phyloP scores from a whole-genome alignment of 2,329 filamentous ascomycete genomes.

The Stagonosporopsis vannaccii region DNA sequence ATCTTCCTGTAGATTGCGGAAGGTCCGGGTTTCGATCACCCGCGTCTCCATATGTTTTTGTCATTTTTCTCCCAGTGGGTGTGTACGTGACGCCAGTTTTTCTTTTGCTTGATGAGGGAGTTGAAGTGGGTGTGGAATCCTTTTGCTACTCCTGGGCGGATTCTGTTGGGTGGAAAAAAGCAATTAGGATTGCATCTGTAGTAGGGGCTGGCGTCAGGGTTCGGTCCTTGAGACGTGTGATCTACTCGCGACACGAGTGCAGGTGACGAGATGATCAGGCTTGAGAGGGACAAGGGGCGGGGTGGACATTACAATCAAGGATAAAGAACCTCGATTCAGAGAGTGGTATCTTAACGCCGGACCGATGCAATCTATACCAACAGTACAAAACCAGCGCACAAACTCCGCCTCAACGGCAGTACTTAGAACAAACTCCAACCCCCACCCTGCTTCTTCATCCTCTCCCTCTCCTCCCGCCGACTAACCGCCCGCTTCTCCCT shows the following conservation, averaged over 20 bases:
- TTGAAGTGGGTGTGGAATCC: too few relatives aligned
- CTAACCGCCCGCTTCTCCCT: constrained; percentile 64
- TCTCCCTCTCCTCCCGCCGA: constrained; percentile 31
- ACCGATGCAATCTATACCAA: constrained; percentile 32
- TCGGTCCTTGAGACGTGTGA: too few relatives aligned
- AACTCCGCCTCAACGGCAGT: background rate
- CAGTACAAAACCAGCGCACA: constrained; percentile 5
- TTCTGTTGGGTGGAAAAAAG: too few relatives aligned
- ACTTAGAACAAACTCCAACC: constrained; percentile 43
- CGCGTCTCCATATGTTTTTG: background rate
- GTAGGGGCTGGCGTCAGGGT: too few relatives aligned
- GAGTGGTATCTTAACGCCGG: constrained; percentile 23
- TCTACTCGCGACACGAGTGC: too few relatives aligned
- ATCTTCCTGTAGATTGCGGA: background rate
- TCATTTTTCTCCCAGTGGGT: too few relatives aligned
- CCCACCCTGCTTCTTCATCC: constrained; percentile 31
- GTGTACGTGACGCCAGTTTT: too few relatives aligned
- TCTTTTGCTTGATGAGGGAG: too few relatives aligned
- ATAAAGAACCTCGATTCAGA: background rate
- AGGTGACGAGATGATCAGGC: too few relatives aligned
- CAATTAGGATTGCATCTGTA: too few relatives aligned
- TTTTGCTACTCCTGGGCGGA: too few relatives aligned
- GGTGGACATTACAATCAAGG: too few relatives aligned
- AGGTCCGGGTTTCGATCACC: background rate
- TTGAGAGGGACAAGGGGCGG: background rate